Base-by-base conservation (phyloP, 2,329 filamentous ascomycete species). In the Cordyceps fumosorosea region DNA sequence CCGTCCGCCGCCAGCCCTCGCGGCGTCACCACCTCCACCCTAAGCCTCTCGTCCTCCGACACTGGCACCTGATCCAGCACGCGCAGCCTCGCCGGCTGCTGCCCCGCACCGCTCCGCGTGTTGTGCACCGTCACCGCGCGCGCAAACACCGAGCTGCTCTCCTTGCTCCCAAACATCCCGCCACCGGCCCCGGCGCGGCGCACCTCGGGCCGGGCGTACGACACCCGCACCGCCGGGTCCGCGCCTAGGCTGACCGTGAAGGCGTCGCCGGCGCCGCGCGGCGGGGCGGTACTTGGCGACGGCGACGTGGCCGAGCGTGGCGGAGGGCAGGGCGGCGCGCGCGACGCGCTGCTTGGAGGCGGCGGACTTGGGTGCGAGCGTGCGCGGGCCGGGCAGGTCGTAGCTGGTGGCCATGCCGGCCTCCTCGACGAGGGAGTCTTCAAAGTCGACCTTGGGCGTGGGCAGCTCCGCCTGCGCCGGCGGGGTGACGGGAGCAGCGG, bases 391-490 rank as follows among this genome's bases (percentile, higher is more conserved):
- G 0, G 84, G 83, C 0, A 88, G 76, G 62, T 87, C 84, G 69
- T 87, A 88, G 2, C 80, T 84, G 0, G 82, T 81, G 0, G 84
- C 86, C 59, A 87, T 74, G 5, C 84, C 85, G 0, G 78, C 80
- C 66, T 87, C 84, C 64, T 85, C 83, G 64, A 84, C 78, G 5
- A 77, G 71, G 0, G 82, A 82, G 63, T 86, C 81, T 65, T 74
- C 67, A 64, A 74, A 74, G 52, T 73, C 72, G 14, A 74, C 34
- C 14, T 14, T n/a, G 3, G 50, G 24, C 29, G 29, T n/a, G n/a
- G n/a, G n/a, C n/a, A n/a, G n/a, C n/a, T n/a, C n/a, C n/a, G n/a
- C n/a, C n/a, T n/a, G n/a, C n/a, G n/a, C n/a, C n/a, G n/a, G n/a
- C n/a, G n/a, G n/a, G n/a, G n/a, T n/a, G n/a, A n/a, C n/a, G n/a